Base-by-base conservation (phyloP, 257 asterid genomes). In the Nicotiana obtusifolia region DNA sequence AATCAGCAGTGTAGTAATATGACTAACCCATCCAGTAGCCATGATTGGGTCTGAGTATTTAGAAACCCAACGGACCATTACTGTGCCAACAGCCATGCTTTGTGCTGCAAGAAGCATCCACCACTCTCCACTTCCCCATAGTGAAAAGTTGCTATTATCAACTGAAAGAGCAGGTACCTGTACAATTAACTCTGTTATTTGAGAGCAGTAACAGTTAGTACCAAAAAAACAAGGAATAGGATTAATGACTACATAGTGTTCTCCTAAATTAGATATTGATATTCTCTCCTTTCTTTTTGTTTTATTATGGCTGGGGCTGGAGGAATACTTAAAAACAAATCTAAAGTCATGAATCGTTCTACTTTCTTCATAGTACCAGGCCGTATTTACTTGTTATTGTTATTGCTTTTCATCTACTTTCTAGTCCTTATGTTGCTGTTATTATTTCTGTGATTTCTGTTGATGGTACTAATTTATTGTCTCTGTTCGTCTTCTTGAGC, bases 31-130 rank as follows among this genome's bases (percentile, higher is more conserved):
- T 85, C 99, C 98, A 82, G 98, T 95, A 82, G 99, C 99, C 99
- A 95, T 95, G 80, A 95, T 61, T 44, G 98, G 97, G 84, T 95
- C 98, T 0, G 99, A 91, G 91, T 90, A 95, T 82, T 92, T 95
- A 86, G 95, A 90, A 80, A 95, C 99, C 99, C 97, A 95, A 57
- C 97, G 98, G 44, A 94, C 93, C 97, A 94, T 91, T 81, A 94
- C 94, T 7, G 97, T 95, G 76, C 98, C 98, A 64, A 92, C 64
- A 54, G 97, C 99, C 99, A 95, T 94, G 85, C 99, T 92, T 90
- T 95, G 99, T 69, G 99, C 98, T n/a, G 99, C 99, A 76, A 95
- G 93, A 88, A 95, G 93, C 99, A 95, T 95, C 99, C 98, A 95
- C 97, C 91, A 93, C 86, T 95, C 98, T 54, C 98, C 98, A 85